Evolutionary conservation across 1,284 basidiomycete genomes (phyloP).

Genomic region (Rhizopogon parksii): DNA sequence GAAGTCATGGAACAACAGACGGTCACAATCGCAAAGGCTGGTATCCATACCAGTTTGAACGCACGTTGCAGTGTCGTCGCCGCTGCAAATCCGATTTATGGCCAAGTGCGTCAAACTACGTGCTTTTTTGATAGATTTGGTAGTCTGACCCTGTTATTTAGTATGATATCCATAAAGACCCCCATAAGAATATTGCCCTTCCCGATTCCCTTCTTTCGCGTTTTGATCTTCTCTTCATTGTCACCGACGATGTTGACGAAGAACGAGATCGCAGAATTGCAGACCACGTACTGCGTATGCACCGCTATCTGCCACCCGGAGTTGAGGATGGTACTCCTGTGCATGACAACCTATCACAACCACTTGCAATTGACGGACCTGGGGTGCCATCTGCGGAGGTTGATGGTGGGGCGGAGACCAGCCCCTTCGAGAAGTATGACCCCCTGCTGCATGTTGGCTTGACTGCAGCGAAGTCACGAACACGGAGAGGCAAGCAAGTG

Average conservation of each 20-base stretch:
- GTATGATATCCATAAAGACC: slow-evolving; percentile 99
- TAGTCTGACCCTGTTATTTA: slow-evolving; percentile 30
- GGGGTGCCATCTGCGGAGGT: slow-evolving; percentile 48
- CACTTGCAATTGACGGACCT: slow-evolving; percentile 77
- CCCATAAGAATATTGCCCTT: slow-evolving; percentile 96
- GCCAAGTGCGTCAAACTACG: slow-evolving; percentile 58
- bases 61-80: slow-evolving; percentile 97
- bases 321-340: slow-evolving; percentile 92
- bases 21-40: slow-evolving; percentile 98
- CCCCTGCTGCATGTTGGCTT: slow-evolving; percentile 89
- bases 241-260: slow-evolving; percentile 98
- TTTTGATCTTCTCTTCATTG: slow-evolving; percentile 98
- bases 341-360: slow-evolving; percentile 83
- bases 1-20: slow-evolving; percentile 99
- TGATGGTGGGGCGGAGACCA: slow-evolving; percentile 55
- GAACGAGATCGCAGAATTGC: slow-evolving; percentile 90
- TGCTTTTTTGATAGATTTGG: not conserved
- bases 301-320: slow-evolving; percentile 93
- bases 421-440: slow-evolving; percentile 95
- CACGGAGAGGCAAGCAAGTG: slow-evolving; percentile 50
- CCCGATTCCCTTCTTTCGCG: slow-evolving; percentile 97
- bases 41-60: slow-evolving; percentile 97
- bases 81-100: slow-evolving; percentile 98
- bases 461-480: slow-evolving; percentile 48
- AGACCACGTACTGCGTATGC: slow-evolving; percentile 97